Conservation (phyloP, 2,329 filamentous ascomycete species). For the Aspergillus sp. region DNA sequence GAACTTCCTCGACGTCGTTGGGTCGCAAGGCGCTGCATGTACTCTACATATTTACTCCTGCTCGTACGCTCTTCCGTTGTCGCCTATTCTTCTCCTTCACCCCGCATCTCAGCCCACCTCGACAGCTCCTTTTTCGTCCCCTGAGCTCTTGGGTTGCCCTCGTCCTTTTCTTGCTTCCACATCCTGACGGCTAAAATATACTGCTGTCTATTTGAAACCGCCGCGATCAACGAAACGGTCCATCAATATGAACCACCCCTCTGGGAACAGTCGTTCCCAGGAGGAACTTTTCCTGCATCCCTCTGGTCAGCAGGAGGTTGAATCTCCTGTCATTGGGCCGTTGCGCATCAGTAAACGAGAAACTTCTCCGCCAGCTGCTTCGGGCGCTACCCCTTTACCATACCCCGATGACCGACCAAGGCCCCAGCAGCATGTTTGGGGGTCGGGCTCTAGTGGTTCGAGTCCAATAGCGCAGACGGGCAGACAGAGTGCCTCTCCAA, state of each 20-base stretch:
- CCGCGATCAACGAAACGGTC: not conserved
- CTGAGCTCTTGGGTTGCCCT: constrained; percentile 6
- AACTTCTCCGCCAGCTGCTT: constrained; percentile 57
- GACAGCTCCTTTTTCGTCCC: constrained; percentile 11
- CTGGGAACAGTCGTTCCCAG: constrained; percentile 62
- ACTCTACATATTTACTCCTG: not conserved
- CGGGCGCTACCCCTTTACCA: constrained; percentile 57
- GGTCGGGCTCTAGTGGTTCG: constrained; percentile 29
- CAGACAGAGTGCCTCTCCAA: constrained; percentile 21
- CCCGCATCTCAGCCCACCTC: constrained; percentile 9
- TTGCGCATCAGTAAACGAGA: constrained; percentile 80
- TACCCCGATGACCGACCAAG: constrained; percentile 67
- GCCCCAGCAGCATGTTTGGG: constrained; percentile 34
- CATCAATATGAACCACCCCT: constrained; percentile 45
- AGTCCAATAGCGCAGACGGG: constrained; percentile 27
- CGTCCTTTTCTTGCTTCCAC: not conserved
- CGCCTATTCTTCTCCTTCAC: constrained; percentile 8
- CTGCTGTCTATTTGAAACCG: not conserved
- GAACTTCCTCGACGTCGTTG: not conserved
- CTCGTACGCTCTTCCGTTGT: not conserved
- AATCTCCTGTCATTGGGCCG: constrained; percentile 79
- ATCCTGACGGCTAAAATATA: not conserved
- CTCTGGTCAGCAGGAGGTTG: constrained; percentile 38
- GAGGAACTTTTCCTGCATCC: constrained; percentile 72
- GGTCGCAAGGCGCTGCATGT: not conserved